Evolutionary conservation across 306 rosid genomes (phyloP).

Genomic region (Trichosanthes truncata): DNA sequence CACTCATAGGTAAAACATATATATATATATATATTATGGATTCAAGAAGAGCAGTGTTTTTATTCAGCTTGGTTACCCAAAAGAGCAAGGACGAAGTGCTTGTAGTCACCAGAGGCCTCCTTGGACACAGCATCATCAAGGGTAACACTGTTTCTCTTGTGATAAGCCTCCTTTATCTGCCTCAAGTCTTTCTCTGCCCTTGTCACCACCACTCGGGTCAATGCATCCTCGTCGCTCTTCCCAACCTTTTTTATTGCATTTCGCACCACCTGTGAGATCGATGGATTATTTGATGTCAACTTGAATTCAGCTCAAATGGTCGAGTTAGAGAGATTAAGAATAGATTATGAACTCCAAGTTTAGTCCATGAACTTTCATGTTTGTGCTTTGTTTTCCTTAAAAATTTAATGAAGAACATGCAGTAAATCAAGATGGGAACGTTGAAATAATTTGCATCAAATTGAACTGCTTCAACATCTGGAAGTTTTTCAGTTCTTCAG

Average conservation of each 20-base stretch:
- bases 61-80: slow-evolving; percentile 40
- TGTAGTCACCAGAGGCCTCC: slow-evolving; percentile 63
- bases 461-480: background rate
- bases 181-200: slow-evolving; percentile 79
- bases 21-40: background rate
- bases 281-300: background rate
- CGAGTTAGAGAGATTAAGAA: too few species aligned
- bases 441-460: background rate
- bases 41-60: background rate
- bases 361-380: too few species aligned
- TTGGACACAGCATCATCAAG: slow-evolving; percentile 62
- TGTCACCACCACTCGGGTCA: slow-evolving; percentile 68
- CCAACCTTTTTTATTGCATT: slow-evolving; percentile 45
- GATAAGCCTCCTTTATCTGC: slow-evolving; percentile 49
- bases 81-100: slow-evolving; percentile 55
- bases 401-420: background rate
- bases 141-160: slow-evolving; percentile 64
- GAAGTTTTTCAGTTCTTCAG: background rate
- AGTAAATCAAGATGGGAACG: background rate
- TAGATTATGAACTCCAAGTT: too few species aligned
- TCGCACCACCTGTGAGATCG: slow-evolving; percentile 21
- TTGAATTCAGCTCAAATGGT: background rate
- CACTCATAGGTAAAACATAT: background rate
- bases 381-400: too few species aligned
- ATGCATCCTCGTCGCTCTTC: slow-evolving; percentile 51